Base-by-base conservation (phyloP, 352 stramenopile genomes). In the Phytophthora pinifolia region DNA sequence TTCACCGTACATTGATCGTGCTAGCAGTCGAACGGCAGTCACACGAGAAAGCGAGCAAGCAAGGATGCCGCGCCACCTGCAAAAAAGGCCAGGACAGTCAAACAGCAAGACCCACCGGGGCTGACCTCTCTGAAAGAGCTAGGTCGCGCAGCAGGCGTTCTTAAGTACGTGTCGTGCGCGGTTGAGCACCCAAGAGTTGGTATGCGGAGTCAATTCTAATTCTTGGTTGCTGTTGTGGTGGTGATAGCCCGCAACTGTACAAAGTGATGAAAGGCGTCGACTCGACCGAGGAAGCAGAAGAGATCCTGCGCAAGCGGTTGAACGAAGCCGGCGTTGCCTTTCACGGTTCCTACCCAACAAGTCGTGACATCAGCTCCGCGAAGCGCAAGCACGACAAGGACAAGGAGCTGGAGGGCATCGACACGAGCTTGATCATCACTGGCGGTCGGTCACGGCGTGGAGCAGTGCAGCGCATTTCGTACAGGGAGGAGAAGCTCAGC, bases 361-460 rank as follows among this genome's bases (percentile, higher is more conserved):
- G 76, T 42, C 61, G 65, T 9, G 85, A 94, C 15, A 82, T 94
- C 30, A 69, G 67, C 3, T 68, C 61, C n/a, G 71, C 79, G 20
- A 91, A 88, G 67, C 76, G 59, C 52, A 93, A 91, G 59, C 68
- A 72, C 9, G 75, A 74, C 6, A 68, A 87, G 22, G 80, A 83
- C 17, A 78, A 79, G 36, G 85, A 94, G 36, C 52, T 93, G 27
- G 85, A 94, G 41, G 85, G 83, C 10, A 94, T 94, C 9, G 85
- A 94, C 57, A 85, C 81, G 2, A 89, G 70, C 18, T 54, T 89
- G 12, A 94, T 94, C 57, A 88, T 94, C 49, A 60, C 54, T 22
- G 48, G 52, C 13, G 60, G 71, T 13, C 54, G 73, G 18, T 59
- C 67, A 10, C 73, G 70, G 35, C 67, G 68, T 35, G 62, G 50